Base-by-base conservation (phyloP, 2,329 filamentous ascomycete genomes). In the Cytospora schulzeri region DNA sequence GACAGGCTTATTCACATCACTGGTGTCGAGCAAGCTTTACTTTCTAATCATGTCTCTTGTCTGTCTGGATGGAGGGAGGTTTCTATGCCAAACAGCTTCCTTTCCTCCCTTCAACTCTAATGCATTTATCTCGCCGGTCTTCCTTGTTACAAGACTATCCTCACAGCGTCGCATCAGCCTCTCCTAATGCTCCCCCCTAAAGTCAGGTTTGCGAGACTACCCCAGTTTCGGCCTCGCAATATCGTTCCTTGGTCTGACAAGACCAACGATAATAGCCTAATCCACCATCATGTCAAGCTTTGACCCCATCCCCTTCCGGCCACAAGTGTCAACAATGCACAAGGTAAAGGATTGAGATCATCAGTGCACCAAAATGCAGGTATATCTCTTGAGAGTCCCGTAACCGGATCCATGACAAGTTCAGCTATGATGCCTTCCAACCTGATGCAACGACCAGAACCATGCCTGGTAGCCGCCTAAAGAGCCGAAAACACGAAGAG, bases 401-500 rank as follows among this genome's bases (percentile, higher is more conserved):
- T 50, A 28, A 59, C 62, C 24, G 55, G 55, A 56, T 31, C 15
- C 22, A 56, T 51, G 26, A 54, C 62, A 24, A 52, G 51, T 55
- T 55, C 33, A 61, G 50, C 57, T 59, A 28, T 24, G 55, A 57
- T 48, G 54, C 31, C 53, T 57, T 56, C 52, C 45, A 57, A 51
- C 41, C 31, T 41, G 62, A 61, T 51, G 48, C 38, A 51, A 52
- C 60, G 58, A 62, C 41, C 28, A 55, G 66, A 26, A 29, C 58
- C 66, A 56, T 35, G 29, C 35, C 33, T 33, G 55, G 50, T 66
- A 66, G 58, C 48, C 26, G 35, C 69, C 63, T 72, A 74, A 62
- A 74, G 67, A 53, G 73, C 73, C 38, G 73, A 74, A 66, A 74
- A 74, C 60, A 76, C 74, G 58, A 76, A 76, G 55, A 76, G 71